Evolutionary conservation across 176 grass and related monocot species (phyloP).

Genomic region (Pontederia paniculata): DNA sequence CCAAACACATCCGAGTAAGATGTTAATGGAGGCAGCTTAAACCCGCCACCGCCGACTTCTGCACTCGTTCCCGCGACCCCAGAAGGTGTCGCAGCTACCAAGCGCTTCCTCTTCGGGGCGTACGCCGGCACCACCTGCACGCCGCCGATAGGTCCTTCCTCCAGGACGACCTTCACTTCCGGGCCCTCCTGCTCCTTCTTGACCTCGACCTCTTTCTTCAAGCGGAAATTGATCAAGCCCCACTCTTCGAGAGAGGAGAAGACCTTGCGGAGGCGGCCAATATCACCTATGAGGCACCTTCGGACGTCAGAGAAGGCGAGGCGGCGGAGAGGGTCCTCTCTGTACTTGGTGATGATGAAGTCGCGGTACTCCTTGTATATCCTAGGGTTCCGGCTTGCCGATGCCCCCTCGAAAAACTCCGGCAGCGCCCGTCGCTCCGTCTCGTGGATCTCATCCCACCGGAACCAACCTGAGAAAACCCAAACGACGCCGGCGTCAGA

Average conservation of each 20-base stretch:
- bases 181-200: conserved; percentile 4
- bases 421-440: conserved; percentile 50
- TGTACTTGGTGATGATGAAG: conserved; percentile 78
- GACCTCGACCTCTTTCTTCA: conserved; percentile 1
- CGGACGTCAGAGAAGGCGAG: conserved; percentile 25
- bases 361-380: conserved; percentile 97
- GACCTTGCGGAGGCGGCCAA: conserved; percentile 56
- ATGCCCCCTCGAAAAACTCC: conserved; percentile 84
- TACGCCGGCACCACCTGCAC: conserved; percentile 25
- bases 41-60: conserved; percentile 24
- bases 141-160: conserved; percentile 29
- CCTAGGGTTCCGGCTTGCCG: conserved; percentile 72
- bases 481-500: background rate
- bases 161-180: conserved; percentile 44
- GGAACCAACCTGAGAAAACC: conserved; percentile 59
- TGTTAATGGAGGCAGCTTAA: conserved; percentile 61
- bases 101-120: conserved; percentile 31
- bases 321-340: conserved; percentile 42
- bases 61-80: background rate
- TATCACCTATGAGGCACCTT: conserved; percentile 61
- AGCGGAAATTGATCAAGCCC: conserved; percentile 77
- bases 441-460: conserved; percentile 84
- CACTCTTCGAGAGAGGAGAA: conserved; percentile 50
- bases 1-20: conserved; percentile 73
- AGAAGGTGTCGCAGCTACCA: conserved; percentile 17